Base-by-base conservation (phyloP, 352 stramenopile genomes). In the Pythium phragmiticola region DNA sequence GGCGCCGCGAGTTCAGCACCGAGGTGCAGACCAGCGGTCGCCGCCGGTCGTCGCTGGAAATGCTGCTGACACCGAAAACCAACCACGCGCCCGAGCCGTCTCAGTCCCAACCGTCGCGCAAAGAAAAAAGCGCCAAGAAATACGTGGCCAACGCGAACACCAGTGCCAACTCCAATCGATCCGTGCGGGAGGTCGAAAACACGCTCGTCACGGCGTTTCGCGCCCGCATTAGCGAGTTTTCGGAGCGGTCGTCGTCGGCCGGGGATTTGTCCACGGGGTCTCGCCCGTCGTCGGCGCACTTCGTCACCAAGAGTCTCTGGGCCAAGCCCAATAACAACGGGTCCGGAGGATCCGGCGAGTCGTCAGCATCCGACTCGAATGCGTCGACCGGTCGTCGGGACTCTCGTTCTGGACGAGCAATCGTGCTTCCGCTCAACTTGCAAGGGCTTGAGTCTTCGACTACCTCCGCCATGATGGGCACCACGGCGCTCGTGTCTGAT, bases 141-240 rank as follows among this genome's bases (percentile, higher is more conserved):
- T 62, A 65, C 39, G 34, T 30, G 14, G 30, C 52, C 34, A 13
- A 39, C 34, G 11, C 34, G 4, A 39, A 13, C 7, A 1, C 1
- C 34, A 39, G 34, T 5, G 17, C 17, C 37, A 47, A 30, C 26
- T 30, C 47, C 1, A 61, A 51, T 16, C 4, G 42, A 14, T 60
- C 59, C 13, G 34, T 64, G 14, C 53, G 59, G 21, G 59, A 61
- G 8, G 60, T 65, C 1, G 66, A 73, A 4, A 73, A 66, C 43
- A 73, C 66, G 12, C 56, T 73, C 2, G 60, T 73, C 7, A 73
- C 66, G 2, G 63, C 45, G 19, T 73, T 73, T 30, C 66, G 60
- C 7, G 30, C 51, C 0, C 51, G 50, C 3, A 57, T 73, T 21
- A 73, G 66, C 17, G 66, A 73, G 41, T 68, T 66, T 45, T 73